Conservation (phyloP, 345 rosid species). For the Aquilaria sinensis region DNA sequence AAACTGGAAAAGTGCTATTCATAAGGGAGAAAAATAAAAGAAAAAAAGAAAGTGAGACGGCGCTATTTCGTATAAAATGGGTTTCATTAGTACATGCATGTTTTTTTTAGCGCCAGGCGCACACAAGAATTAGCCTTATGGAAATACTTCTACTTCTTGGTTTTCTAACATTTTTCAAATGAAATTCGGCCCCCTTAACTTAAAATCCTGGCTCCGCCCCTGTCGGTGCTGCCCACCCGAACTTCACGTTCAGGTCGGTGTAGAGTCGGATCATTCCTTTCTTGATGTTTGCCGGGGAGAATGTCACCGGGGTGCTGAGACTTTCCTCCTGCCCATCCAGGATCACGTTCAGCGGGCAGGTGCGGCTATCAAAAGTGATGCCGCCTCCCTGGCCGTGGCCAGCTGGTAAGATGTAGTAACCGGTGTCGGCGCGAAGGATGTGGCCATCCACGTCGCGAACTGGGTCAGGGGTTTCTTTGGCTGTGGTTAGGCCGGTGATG, state of each 20-base stretch:
- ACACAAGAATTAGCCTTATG: no score
- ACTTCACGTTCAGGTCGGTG: conserved; percentile 39
- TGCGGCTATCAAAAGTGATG: conserved; percentile 18
- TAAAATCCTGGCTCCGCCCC: no score
- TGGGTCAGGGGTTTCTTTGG: conserved; percentile 1
- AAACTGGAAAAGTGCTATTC: no score
- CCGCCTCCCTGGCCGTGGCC: conserved; percentile 28
- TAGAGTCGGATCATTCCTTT: conserved; percentile 22
- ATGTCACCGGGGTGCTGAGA: conserved; percentile 23
- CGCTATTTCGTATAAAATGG: no score
- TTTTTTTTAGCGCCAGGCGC: no score
- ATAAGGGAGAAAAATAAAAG: no score
- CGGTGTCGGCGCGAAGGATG: conserved; percentile 14
- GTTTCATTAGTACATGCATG: no score
- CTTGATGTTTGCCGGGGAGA: conserved; percentile 19
- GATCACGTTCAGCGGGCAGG: conserved; percentile 28
- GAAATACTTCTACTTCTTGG: no score
- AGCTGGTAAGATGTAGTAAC: conserved; percentile 28
- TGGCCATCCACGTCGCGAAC: conserved; percentile 24
- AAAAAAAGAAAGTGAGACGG: no score
- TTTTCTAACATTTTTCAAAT: no score
- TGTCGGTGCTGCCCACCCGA: conserved; percentile 27
- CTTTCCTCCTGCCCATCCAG: conserved; percentile 17
- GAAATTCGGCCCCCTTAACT: no score
- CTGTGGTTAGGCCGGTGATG: conserved; percentile 11